Evolutionary conservation across 2,329 filamentous ascomycete species (phyloP).

Genomic region (Cladophialophora carrionii): DNA sequence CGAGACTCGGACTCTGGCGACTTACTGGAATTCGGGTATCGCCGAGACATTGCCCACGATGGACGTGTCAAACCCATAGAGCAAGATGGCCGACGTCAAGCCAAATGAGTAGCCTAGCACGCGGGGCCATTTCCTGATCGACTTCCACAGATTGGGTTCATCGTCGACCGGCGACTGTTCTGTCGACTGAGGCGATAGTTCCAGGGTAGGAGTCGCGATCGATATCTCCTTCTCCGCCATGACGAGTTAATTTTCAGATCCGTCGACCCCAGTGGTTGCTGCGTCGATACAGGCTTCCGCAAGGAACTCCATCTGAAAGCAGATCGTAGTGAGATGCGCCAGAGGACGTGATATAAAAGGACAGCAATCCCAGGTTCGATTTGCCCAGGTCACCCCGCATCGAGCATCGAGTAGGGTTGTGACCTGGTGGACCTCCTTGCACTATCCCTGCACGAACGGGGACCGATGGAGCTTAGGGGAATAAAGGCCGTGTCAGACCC

Average conservation of each 20-base stretch:
- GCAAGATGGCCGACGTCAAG: slow-evolving; percentile 38
- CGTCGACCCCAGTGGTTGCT: background rate
- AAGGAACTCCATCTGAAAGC: background rate
- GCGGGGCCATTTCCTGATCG: slow-evolving; percentile 32
- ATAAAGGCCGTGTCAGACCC: background rate
- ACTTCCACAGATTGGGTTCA: slow-evolving; percentile 23
- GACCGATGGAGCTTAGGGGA: background rate
- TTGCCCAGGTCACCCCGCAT: background rate
- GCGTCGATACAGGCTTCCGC: background rate
- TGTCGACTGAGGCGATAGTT: slow-evolving; percentile 8
- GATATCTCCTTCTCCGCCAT: slow-evolving; percentile 9
- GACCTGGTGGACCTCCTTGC: background rate
- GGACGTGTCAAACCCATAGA: slow-evolving; percentile 43
- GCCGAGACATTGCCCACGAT: slow-evolving; percentile 42
- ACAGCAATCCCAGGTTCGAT: background rate
- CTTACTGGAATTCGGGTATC: slow-evolving; percentile 41
- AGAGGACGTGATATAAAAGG: background rate
- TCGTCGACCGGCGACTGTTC: slow-evolving; percentile 16
- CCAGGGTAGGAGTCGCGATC: slow-evolving; percentile 7
- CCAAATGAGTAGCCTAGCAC: slow-evolving; percentile 27
- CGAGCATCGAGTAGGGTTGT: background rate
- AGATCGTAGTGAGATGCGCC: background rate
- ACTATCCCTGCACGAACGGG: background rate
- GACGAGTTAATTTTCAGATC: background rate
- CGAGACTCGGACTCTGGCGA: background rate